Evolutionary conservation across 2,329 filamentous ascomycete genomes (phyloP), one percentile per base, ranked within the genome.

Genomic region (Penicillium sp.): DNA sequence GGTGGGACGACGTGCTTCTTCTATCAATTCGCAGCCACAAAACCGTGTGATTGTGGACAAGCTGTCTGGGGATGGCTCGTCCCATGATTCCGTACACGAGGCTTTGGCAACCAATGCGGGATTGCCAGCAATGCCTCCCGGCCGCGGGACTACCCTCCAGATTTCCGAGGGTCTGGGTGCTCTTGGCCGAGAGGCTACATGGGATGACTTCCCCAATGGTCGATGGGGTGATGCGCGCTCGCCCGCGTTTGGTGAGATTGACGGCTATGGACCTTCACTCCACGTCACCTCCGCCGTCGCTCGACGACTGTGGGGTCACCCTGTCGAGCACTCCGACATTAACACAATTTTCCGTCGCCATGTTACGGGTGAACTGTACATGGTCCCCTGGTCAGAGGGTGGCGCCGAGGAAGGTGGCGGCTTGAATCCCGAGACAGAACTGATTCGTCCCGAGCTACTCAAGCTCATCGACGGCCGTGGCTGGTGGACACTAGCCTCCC

Each of bases 121-220:
- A 15, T 74, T 91, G n/a, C 88, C 84, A 1, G 59, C 82, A 60
- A 47, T 74, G 54, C 78, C 92, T 62, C 91, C 92, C 66, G 84
- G 82, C 18, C 82, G 91, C 45, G 86, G 86, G 49, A 92, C 91
- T 67, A 93, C 89, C 0, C 80, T 97, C 8, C 89, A 91, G 25
- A 96, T 96, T 50, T 95, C 91, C 0, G 92, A 97, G 73, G 92
- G 93, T 5, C 87, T 95, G 64, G 93, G 92, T 23, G 81, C 87
- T 3, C 77, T 96, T 6, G 93, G 92, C 9, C 81, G 93, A 43
- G 92, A 97, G 76, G 93, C 93, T 29, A 98, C 93, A 0, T 98
- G 93, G 93, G 93, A 98, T 64, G 93, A 98, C 63, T 98, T 90
- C 70, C 92, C 92, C 55, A 97, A 97, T 75, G 93, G 92, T 25